These are phyloP conservation scores for Fusarium albosuccineum DNA, from an alignment of 2,329 filamentous ascomycete species.

Conservation along the genomic window DNA sequence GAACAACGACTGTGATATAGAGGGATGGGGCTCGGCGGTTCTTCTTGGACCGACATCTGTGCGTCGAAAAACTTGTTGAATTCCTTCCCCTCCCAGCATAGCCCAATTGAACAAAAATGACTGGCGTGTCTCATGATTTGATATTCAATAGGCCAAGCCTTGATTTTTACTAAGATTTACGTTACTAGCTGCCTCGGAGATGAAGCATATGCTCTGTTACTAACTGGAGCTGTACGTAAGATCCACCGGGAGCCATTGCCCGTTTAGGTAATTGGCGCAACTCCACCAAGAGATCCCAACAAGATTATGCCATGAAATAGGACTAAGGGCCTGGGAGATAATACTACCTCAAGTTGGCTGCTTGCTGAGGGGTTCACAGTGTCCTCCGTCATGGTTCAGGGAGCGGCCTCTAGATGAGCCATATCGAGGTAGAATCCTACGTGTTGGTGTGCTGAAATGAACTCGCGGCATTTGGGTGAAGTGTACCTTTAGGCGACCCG, in stretches of 20 bases:
- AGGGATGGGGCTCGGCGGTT: background rate
- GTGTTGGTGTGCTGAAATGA: no score
- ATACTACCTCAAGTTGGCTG: no score
- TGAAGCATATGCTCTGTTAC: constrained; percentile 1
- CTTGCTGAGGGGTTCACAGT: no score
- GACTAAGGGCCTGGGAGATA: no score
- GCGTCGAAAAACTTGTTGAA: background rate
- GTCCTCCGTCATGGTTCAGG: no score
- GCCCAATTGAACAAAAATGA: accelerated
- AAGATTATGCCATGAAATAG: no score
- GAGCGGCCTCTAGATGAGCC: no score
- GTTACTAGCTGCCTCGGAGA: constrained; percentile 7
- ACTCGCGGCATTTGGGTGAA: no score
- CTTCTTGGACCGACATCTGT: background rate
- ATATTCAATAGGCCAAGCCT: background rate
- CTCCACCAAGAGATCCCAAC: background rate
- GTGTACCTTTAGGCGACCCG: no score
- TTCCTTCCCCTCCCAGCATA: background rate
- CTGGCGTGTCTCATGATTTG: background rate
- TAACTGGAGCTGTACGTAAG: constrained; percentile 33
- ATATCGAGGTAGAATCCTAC: no score
- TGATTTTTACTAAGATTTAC: constrained; percentile 14
- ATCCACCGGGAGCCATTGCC: background rate
- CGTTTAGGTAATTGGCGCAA: constrained; percentile 2
- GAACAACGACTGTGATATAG: background rate